Evolutionary conservation across 2,329 filamentous ascomycete species (phyloP).

Genomic region (Pseudogymnoascus sp.): DNA sequence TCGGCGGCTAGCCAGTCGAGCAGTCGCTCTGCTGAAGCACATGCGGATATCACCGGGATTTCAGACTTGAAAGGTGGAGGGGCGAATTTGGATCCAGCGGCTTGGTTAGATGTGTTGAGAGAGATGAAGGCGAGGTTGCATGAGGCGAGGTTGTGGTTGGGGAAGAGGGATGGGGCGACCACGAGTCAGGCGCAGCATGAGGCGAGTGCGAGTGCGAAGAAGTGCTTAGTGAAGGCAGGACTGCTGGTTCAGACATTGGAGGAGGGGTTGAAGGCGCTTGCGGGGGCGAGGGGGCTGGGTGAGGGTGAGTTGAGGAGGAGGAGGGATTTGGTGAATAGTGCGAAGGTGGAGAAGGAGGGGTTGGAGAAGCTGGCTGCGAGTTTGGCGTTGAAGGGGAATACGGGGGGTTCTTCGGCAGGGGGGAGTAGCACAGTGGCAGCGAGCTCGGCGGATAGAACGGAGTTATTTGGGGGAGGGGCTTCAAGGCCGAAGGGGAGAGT

Average conservation of each 20-base stretch:
- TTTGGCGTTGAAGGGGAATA: slow-evolving; percentile 38
- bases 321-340: slow-evolving; percentile 59
- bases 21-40: slow-evolving; percentile 10
- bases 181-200: slow-evolving; percentile 48
- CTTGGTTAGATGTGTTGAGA: slow-evolving; percentile 68
- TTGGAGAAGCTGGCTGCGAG: slow-evolving; percentile 64
- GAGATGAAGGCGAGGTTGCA: slow-evolving; percentile 66
- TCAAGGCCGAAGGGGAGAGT: slow-evolving; percentile 49
- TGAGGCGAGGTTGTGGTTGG: slow-evolving; percentile 56
- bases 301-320: slow-evolving; percentile 67
- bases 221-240: slow-evolving; percentile 59
- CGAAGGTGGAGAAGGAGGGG: slow-evolving; percentile 65
- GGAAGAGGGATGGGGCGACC: slow-evolving; percentile 54
- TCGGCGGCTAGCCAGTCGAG: slow-evolving; percentile 30
- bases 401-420: slow-evolving; percentile 14
- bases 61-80: slow-evolving; percentile 12
- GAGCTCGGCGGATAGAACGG: slow-evolving; percentile 32
- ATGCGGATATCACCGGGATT: slow-evolving; percentile 31
- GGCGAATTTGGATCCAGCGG: slow-evolving; percentile 49
- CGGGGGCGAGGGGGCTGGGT: slow-evolving; percentile 43
- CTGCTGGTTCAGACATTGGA: slow-evolving; percentile 55
- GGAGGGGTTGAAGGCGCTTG: slow-evolving; percentile 52
- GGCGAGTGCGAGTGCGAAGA: slow-evolving; percentile 66
- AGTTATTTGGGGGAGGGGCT: slow-evolving; percentile 36
- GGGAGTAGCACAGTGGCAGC: slow-evolving; percentile 24